These are phyloP conservation scores for Aspergillus sclerotioniger DNA, from an alignment of 495 filamentous ascomycete genomes.

Conservation along the genomic window DNA sequence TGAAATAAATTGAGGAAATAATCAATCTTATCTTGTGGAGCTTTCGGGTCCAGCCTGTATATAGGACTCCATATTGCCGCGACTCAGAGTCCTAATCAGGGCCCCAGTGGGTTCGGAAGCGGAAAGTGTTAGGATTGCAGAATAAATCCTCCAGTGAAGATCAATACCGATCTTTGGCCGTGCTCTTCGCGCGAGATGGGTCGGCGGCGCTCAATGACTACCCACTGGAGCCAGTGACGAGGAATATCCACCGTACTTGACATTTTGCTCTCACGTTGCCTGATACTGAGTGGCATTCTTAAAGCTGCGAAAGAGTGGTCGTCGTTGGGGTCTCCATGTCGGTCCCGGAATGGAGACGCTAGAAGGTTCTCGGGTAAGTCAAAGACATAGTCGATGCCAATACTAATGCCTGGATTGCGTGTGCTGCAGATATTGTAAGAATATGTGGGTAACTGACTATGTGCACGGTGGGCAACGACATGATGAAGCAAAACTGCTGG, in stretches of 20 bases:
- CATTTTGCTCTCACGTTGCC: not conserved
- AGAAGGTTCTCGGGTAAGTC: no score
- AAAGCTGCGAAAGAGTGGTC: no score
- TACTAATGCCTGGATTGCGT: no score
- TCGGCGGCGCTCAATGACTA: not conserved
- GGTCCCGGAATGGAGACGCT: no score
- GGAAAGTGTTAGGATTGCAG: not conserved
- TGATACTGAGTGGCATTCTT: no score
- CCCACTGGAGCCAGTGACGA: not conserved
- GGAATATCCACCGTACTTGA: not conserved
- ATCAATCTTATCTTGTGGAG: constrained; percentile 34
- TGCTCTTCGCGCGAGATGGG: not conserved
- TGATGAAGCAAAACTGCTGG: no score
- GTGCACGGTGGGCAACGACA: no score
- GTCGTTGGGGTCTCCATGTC: no score
- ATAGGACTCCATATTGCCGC: constrained; percentile 11
- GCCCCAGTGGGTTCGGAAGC: not conserved
- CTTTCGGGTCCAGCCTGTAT: constrained; percentile 7
- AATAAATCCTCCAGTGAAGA: not conserved
- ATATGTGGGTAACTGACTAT: no score
- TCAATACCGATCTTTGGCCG: not conserved
- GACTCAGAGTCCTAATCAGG: not conserved
- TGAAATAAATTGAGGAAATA: constrained; percentile 11
- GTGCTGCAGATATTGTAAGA: no score
- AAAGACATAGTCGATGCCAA: no score